Percentiles rank a stretch among this genome's conserved stretches.
Conservation (phyloP, 2,329 filamentous ascomycete genomes). For the Remersonia thermophila region DNA sequence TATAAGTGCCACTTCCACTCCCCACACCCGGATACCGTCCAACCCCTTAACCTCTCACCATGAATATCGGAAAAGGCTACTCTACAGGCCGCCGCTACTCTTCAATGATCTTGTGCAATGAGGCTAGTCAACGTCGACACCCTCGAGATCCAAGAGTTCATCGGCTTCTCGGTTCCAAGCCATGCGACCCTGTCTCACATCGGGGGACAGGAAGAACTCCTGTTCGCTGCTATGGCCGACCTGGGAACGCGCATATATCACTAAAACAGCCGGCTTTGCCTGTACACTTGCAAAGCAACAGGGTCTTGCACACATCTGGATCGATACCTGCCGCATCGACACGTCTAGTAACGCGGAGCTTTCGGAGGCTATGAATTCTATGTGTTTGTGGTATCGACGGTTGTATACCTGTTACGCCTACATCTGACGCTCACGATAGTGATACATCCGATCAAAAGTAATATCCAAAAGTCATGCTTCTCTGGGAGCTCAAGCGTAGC, state of each 20-base stretch:
- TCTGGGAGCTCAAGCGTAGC: neutral
- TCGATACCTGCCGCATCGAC: constrained; percentile 8
- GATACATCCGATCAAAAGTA: no score
- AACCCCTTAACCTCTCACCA: no score
- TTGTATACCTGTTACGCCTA: constrained; percentile 1
- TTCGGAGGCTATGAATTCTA: constrained; percentile 6
- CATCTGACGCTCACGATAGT: neutral
- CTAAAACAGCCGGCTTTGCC: neutral
- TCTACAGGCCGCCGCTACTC: no score
- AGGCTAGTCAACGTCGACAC: constrained; percentile 1
- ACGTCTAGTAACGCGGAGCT: constrained; percentile 5
- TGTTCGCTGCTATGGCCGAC: constrained; percentile 2
- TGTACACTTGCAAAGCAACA: neutral
- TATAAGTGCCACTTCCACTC: no score
- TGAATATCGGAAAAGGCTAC: no score
- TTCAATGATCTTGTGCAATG: no score
- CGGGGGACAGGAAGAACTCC: constrained; percentile 4
- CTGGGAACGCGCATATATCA: neutral
- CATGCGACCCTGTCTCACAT: constrained; percentile 5
- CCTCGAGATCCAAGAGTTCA: constrained; percentile 3
- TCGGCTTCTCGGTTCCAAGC: neutral
- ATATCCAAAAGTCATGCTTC: neutral
- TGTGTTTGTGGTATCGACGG: neutral
- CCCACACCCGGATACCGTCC: no score
- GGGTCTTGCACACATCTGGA: constrained; percentile 1